These are phyloP conservation scores for Eucalyptus rudis DNA, from an alignment of 345 rosid species.

Conservation along the genomic window DNA sequence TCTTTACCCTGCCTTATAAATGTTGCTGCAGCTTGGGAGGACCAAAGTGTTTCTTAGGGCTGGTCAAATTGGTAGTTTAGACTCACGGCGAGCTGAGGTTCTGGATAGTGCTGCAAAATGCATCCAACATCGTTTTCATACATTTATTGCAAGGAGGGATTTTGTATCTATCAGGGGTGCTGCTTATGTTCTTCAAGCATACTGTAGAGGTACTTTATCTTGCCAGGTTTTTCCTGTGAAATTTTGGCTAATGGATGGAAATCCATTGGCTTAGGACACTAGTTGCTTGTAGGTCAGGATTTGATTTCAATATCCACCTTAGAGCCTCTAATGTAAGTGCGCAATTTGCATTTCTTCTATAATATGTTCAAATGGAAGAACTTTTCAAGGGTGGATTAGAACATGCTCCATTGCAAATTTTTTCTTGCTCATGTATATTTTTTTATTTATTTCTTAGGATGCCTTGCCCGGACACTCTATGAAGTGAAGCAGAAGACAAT, in stretches of 20 bases:
- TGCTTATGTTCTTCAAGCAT: conserved; percentile 67
- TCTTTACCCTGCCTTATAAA: neutral
- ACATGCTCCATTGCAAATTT: neutral
- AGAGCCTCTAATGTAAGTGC: neutral
- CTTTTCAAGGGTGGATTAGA: neutral
- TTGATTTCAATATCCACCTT: neutral
- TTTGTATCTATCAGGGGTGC: conserved; percentile 43
- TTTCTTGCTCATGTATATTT: neutral
- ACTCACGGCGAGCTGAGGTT: conserved; percentile 74
- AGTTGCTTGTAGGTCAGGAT: neutral
- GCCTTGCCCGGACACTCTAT: conserved; percentile 53
- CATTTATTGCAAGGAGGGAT: conserved; percentile 45
- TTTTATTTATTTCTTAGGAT: conserved; percentile 37
- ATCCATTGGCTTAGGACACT: neutral
- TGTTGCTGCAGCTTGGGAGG: conserved; percentile 62
- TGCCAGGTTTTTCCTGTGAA: neutral
- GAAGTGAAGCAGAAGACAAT: conserved; percentile 45
- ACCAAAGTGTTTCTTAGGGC: conserved; percentile 94
- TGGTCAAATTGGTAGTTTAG: conserved; percentile 92
- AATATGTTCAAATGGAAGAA: neutral
- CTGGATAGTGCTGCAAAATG: conserved; percentile 70
- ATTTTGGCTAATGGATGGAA: neutral
- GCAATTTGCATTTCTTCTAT: neutral
- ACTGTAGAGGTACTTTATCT: conserved; percentile 58
- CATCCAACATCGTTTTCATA: conserved; percentile 53